Evolutionary conservation across 2,329 filamentous ascomycete species (phyloP).

Genomic region (Aspergillus sp.): DNA sequence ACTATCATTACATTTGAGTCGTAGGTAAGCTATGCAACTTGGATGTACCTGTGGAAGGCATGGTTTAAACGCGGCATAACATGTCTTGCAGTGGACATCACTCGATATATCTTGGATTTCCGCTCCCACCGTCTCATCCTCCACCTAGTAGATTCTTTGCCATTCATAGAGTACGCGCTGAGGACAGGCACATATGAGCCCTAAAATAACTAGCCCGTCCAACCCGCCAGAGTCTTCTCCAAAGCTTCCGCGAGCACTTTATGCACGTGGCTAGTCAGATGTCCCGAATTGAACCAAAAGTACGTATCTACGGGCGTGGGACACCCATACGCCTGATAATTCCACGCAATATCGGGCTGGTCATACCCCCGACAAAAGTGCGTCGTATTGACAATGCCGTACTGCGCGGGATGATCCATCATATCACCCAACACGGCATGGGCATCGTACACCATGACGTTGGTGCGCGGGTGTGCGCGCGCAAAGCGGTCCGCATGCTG

Average conservation of each 20-base stretch:
- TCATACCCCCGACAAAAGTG: constrained; percentile 45
- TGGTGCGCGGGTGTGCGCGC: constrained; percentile 27
- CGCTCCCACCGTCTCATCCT: too few relatives aligned
- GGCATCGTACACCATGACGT: constrained; percentile 45
- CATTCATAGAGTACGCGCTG: too few relatives aligned
- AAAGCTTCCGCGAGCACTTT: constrained; percentile 32
- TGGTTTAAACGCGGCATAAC: too few relatives aligned
- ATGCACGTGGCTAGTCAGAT: constrained; percentile 45
- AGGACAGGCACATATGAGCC: background rate
- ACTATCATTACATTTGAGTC: too few relatives aligned
- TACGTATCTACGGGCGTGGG: constrained; percentile 41
- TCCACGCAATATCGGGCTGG: constrained; percentile 43
- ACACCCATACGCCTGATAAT: constrained; percentile 48
- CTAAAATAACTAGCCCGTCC: constrained; percentile 1
- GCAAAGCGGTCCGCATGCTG: constrained; percentile 35
- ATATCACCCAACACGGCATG: constrained; percentile 42
- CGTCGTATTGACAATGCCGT: constrained; percentile 48
- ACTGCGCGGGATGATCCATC: constrained; percentile 40
- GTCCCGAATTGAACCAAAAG: constrained; percentile 50
- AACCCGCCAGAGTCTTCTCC: constrained; percentile 13
- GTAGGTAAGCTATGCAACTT: too few relatives aligned
- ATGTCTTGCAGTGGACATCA: too few relatives aligned
- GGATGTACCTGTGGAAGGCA: too few relatives aligned
- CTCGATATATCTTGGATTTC: too few relatives aligned
- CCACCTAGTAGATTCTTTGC: too few relatives aligned